These are phyloP conservation scores for Lecanicillium sp. DNA, from an alignment of 2,329 filamentous ascomycete genomes.

Conservation along the genomic window DNA sequence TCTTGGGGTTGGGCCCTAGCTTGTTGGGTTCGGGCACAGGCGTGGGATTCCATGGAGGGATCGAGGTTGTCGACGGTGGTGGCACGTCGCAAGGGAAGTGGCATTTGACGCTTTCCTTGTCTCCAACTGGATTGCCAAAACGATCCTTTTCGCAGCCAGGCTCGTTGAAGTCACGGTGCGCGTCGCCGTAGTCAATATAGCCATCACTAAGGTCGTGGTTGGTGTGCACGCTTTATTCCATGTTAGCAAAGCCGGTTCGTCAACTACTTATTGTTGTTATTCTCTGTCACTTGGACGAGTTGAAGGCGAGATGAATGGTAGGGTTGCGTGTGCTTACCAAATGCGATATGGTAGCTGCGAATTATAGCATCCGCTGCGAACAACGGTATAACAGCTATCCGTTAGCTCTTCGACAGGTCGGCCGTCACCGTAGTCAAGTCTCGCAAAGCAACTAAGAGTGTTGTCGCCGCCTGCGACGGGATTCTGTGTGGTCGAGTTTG, in stretches of 20 bases:
- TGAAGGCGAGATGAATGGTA: neutral
- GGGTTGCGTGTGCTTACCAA: neutral
- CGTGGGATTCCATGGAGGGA: constrained; percentile 2
- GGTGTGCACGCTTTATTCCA: neutral
- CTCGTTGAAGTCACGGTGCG: neutral
- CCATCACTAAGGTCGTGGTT: neutral
- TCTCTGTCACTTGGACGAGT: too few species aligned
- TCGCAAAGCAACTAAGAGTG: neutral
- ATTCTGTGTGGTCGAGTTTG: neutral
- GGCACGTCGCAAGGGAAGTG: neutral
- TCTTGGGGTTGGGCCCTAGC: constrained; percentile 1
- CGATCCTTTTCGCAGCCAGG: neutral
- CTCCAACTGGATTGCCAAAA: neutral
- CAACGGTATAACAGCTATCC: neutral
- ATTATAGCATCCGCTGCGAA: neutral
- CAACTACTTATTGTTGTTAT: too few species aligned
- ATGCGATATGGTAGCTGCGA: neutral
- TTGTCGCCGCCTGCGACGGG: neutral
- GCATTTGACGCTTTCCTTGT: neutral
- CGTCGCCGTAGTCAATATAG: neutral
- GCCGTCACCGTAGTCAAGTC: neutral
- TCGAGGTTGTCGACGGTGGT: neutral
- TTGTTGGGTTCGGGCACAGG: neutral
- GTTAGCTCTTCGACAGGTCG: neutral
- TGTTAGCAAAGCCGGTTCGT: too few species aligned